A percentile compares a stretch with the other conserved stretches of the same genome.
Evolutionary conservation across 257 asterid species (phyloP).

Genomic region (Petunia secreta): DNA sequence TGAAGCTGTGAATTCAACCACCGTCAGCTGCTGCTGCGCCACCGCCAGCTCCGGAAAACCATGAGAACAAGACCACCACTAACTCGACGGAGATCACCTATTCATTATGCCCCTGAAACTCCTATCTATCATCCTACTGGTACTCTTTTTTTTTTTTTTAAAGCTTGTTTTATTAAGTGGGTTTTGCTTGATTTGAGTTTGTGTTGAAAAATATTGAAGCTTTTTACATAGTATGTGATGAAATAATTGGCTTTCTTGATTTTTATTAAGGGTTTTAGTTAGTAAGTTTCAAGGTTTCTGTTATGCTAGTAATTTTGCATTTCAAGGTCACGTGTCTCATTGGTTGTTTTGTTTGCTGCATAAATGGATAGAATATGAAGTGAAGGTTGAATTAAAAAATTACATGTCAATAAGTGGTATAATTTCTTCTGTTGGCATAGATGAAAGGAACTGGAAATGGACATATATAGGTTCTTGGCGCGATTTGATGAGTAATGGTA

Average conservation of each 20-base stretch:
- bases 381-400: neutral
- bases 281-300: neutral
- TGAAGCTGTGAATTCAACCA: constrained; percentile 16
- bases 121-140: constrained; percentile 20
- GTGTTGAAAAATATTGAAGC: neutral
- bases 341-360: neutral
- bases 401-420: neutral
- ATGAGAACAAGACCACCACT: constrained; percentile 20
- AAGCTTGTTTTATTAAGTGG: neutral
- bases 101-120: neutral
- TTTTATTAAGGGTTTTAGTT: neutral
- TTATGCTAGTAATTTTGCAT: neutral
- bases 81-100: constrained; percentile 18
- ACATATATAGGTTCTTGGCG: neutral
- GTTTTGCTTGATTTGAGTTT: constrained; percentile 7
- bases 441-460: neutral
- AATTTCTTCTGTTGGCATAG: neutral
- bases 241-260: constrained; percentile 12
- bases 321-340: neutral
- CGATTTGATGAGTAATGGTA: neutral
- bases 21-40: neutral
- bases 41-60: constrained; percentile 12
- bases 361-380: neutral
- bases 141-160: constrained; percentile 4
- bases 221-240: neutral